Evolutionary conservation across 257 asterid genomes (phyloP).

Genomic region (Plantago ovata): DNA sequence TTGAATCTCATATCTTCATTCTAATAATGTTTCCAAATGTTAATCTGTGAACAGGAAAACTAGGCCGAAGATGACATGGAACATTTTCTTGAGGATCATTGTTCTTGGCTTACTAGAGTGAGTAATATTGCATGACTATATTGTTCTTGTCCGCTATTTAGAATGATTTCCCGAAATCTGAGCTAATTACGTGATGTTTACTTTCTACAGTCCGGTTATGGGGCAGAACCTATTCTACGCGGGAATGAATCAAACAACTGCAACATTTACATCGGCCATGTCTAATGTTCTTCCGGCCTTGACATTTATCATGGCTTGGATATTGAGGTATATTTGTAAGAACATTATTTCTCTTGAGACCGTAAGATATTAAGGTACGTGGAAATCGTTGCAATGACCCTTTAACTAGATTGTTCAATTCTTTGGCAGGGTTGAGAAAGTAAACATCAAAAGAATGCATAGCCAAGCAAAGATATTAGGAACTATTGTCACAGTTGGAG

Average conservation of each 20-base stretch:
- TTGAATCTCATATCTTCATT: no score
- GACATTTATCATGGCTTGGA: no score
- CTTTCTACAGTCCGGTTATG: conserved; percentile 30
- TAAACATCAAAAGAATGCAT: conserved; percentile 25
- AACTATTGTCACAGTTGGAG: conserved; percentile 38
- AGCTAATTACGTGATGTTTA: neutral
- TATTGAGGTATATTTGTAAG: no score
- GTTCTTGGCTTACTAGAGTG: conserved; percentile 45
- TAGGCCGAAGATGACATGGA: no score
- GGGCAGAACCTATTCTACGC: conserved; percentile 42
- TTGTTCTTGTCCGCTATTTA: neutral
- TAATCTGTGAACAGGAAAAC: conserved; percentile 32
- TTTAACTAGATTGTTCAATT: neutral
- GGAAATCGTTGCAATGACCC: conserved; percentile 2
- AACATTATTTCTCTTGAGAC: conserved; percentile 45
- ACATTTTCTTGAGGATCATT: conserved; percentile 34
- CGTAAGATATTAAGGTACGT: conserved; percentile 21
- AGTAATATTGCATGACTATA: neutral
- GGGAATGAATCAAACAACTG: conserved; percentile 48
- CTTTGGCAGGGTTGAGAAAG: conserved; percentile 38
- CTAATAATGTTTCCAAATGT: no score
- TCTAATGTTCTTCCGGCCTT: no score
- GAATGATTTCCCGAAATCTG: neutral
- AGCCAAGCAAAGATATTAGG: conserved; percentile 43
- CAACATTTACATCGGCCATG: no score